Base-by-base conservation (phyloP, 805 yeast genomes). In the Suhomyces faveliae region DNA sequence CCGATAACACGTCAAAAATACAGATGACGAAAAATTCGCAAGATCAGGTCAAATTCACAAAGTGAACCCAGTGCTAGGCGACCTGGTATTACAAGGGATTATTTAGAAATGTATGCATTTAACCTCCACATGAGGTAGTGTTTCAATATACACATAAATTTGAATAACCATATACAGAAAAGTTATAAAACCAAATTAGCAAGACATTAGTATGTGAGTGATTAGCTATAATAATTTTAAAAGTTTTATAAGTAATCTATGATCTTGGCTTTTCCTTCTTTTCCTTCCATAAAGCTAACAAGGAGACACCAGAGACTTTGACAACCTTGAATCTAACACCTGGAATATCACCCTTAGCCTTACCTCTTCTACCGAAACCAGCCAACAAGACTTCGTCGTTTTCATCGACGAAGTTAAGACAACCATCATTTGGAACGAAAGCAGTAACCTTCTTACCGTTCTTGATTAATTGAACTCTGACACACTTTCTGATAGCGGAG, bases 271-370 rank as follows among this genome's bases (percentile, higher is more conserved):
- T 94, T 85, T 95, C 99, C 89, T 94, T 94, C 97, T 94, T 94
- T 85, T 95, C 99, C 85, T 92, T 94, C 97, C 97, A 94, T 79
- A 94, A 86, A 77, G 99, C 99, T 76, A 91, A 85, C 79, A 94
- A 85, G 68, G 99, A 94, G 71, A 95, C 99, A 88, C 99, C 99
- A 68, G 99, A 89, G 68, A 94, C 99, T 85, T 94, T 94, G 77
- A 94, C 99, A 76, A 94, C 99, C 89, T 94, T 94, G 90, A 94
- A 94, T 88, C 99, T 94, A 76, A 94, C 99, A 89, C 99, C 99
- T 79, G 99, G 99, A 74, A 94, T 92, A 91, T 94, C 99, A 85
- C 99, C 99, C 96, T 94, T 94, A 78, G 99, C 99, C 86, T 94
- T 94, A 84, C 99, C 99, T 86, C 96, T 94, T 84, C 98, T 90